Conservation (phyloP, 2,329 filamentous ascomycete genomes). For the Microdochium paspali region DNA sequence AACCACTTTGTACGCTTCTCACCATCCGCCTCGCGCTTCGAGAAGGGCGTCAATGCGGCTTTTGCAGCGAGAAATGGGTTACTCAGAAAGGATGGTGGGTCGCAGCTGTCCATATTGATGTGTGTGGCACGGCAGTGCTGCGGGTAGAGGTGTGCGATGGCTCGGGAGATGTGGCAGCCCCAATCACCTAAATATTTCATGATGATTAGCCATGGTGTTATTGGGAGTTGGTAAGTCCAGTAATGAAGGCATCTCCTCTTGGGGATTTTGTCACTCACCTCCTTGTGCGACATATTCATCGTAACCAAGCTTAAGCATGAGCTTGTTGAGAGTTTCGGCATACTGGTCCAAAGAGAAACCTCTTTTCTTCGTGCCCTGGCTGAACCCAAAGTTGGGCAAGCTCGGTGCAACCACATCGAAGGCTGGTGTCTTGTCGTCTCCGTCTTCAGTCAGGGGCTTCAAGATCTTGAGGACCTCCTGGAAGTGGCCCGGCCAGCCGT, state of each 20-base stretch:
- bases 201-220: constrained; percentile 16
- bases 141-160: constrained; percentile 50
- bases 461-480: constrained; percentile 50
- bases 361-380: constrained; percentile 23
- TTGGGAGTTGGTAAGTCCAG: background rate
- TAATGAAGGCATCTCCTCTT: background rate
- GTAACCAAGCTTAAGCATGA: constrained; percentile 54
- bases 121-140: constrained; percentile 48
- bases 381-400: constrained; percentile 36
- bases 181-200: constrained; percentile 11
- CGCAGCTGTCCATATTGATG: constrained; percentile 43
- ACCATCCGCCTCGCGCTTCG: constrained; percentile 37
- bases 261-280: too few relatives aligned
- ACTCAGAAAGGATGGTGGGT: constrained; percentile 35
- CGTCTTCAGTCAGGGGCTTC: constrained; percentile 15
- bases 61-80: constrained; percentile 49
- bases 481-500: constrained; percentile 46
- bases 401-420: constrained; percentile 39
- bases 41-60: constrained; percentile 45
- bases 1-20: constrained; percentile 49
- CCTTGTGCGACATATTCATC: constrained; percentile 32
- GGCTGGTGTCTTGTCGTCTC: constrained; percentile 15
- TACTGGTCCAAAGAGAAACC: constrained; percentile 49
- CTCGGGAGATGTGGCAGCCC: constrained; percentile 51
- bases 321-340: constrained; percentile 45